These are phyloP conservation scores for Macadamia integrifolia DNA, from an alignment of 164 flowering plant species.

Conservation along the genomic window DNA sequence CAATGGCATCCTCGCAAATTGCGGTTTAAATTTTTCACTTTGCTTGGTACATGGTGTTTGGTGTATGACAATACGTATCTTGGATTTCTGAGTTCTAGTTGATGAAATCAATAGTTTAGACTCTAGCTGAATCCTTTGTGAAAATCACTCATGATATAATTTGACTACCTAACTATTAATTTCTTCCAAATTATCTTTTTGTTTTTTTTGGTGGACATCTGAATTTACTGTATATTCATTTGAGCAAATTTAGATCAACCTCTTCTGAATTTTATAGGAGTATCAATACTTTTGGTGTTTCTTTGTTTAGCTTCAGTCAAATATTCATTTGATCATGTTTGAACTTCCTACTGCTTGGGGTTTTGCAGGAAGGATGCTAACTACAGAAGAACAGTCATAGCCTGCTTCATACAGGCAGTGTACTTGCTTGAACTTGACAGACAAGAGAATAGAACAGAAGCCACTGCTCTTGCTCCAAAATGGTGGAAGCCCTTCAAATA, in stretches of 20 bases:
- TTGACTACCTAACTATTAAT: background rate
- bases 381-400: slow-evolving; percentile 80
- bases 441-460: slow-evolving; percentile 64
- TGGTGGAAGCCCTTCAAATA: slow-evolving; percentile 97
- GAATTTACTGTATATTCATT: background rate
- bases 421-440: slow-evolving; percentile 89
- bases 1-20: too few relatives aligned
- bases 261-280: too few relatives aligned
- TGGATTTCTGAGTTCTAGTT: background rate
- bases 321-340: too few relatives aligned
- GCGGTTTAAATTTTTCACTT: too few relatives aligned
- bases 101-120: background rate
- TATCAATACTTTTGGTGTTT: too few relatives aligned
- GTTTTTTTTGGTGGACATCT: background rate
- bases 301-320: too few relatives aligned
- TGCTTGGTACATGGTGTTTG: too few relatives aligned
- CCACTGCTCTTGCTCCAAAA: slow-evolving; percentile 81
- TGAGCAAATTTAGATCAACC: too few relatives aligned
- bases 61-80: background rate
- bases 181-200: background rate
- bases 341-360: background rate
- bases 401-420: slow-evolving; percentile 90
- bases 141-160: background rate
- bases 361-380: slow-evolving; percentile 76
- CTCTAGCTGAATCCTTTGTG: background rate